phyloP scores from a whole-genome alignment of 306 rosid species.

The Cercis canadensis region DNA sequence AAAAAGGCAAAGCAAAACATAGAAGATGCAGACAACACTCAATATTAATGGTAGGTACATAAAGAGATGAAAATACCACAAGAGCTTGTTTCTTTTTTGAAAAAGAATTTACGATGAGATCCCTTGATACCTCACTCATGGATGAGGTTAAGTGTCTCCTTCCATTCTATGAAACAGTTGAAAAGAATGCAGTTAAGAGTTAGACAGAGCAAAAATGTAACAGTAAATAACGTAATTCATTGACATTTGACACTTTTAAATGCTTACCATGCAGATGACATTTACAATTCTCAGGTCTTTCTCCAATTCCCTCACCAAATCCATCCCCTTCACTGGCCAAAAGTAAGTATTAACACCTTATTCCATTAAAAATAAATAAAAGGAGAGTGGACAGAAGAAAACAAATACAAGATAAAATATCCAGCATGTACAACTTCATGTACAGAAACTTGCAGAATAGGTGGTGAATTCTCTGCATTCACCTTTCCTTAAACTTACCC shows the following conservation, averaged over 20 bases:
- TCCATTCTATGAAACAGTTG: slow-evolving; percentile 77
- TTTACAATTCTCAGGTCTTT: slow-evolving; percentile 95
- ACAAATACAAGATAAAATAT: slow-evolving; percentile 29
- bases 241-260: slow-evolving; percentile 19
- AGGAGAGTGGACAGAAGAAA: slow-evolving; percentile 26
- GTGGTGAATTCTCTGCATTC: slow-evolving; percentile 37
- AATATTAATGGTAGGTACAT: slow-evolving; percentile 2
- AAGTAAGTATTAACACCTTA: slow-evolving; percentile 71
- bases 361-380: slow-evolving; percentile 24
- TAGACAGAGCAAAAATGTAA: slow-evolving; percentile 5
- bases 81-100: slow-evolving; percentile 94
- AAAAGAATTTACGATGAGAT: slow-evolving; percentile 87
- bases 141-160: slow-evolving; percentile 94
- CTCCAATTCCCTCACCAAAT: slow-evolving; percentile 97
- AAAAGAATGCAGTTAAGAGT: slow-evolving; percentile 38
- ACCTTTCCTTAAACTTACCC: slow-evolving; percentile 71
- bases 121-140: slow-evolving; percentile 94
- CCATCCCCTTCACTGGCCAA: slow-evolving; percentile 99
- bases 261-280: slow-evolving; percentile 93
- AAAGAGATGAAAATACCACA: slow-evolving; percentile 64
- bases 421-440: slow-evolving; percentile 21
- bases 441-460: slow-evolving; percentile 13
- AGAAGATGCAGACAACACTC: slow-evolving; percentile 29
- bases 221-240: background rate
- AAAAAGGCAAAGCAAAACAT: slow-evolving; percentile 26